Conservation (phyloP, 257 asterid species). For the Salvia rosmarinus region DNA sequence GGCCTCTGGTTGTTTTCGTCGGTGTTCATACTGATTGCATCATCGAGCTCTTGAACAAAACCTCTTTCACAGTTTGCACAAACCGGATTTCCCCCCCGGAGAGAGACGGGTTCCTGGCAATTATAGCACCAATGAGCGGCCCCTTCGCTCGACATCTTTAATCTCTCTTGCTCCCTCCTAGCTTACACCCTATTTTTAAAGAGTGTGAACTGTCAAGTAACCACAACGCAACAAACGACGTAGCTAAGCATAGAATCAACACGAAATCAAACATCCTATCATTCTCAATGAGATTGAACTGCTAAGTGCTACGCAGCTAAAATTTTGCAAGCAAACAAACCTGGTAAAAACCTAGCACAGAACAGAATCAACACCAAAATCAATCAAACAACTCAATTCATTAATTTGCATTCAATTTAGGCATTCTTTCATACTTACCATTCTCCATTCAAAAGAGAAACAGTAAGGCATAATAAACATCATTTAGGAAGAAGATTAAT, state of each 20-base stretch:
- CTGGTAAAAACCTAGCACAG: neutral
- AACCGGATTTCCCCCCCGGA: conserved; percentile 39
- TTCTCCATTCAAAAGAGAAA: neutral
- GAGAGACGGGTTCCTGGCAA: conserved; percentile 74
- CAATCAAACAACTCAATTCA: neutral
- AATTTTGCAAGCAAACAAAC: neutral
- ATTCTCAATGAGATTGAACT: neutral
- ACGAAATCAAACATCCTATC: neutral
- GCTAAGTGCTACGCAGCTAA: neutral
- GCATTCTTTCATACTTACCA: neutral
- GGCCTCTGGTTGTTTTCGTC: conserved; percentile 67
- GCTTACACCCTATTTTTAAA: conserved; percentile 12
- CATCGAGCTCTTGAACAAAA: conserved; percentile 82
- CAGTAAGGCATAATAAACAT: neutral
- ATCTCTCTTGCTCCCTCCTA: conserved; percentile 27
- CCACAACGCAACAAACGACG: conserved; percentile 24
- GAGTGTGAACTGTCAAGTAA: neutral
- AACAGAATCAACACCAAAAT: neutral
- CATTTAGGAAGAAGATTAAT: neutral
- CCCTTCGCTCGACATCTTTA: conserved; percentile 60
- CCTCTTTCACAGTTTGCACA: conserved; percentile 78
- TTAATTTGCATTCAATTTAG: neutral
- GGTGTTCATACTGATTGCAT: conserved; percentile 42
- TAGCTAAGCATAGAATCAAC: conserved; percentile 9
- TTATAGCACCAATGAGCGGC: conserved; percentile 85